A percentile compares a stretch with the other conserved stretches of the same genome.
Evolutionary conservation across 1,284 basidiomycete genomes (phyloP).

Genomic region (Ustilago bromivora): DNA sequence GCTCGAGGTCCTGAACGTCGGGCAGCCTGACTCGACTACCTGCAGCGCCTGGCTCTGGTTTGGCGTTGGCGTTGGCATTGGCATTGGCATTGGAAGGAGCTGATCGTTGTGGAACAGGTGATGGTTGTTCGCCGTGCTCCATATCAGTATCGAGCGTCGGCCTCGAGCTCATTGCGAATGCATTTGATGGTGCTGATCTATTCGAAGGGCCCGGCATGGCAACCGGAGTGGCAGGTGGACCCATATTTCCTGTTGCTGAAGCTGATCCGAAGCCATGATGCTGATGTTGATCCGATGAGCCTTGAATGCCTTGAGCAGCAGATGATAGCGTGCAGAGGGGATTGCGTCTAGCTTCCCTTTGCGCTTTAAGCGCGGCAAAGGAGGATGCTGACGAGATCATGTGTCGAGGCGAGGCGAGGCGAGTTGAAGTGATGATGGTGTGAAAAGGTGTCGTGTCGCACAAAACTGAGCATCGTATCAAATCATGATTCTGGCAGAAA

Average conservation of each 20-base stretch:
- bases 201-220: slow-evolving; percentile 15
- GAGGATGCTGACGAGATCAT: slow-evolving; percentile 30
- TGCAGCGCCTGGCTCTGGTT: slow-evolving; percentile 24
- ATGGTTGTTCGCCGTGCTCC: not conserved
- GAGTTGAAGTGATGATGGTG: not conserved
- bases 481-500: not conserved
- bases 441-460: not conserved
- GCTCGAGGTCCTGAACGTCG: slow-evolving; percentile 44
- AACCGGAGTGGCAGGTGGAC: slow-evolving; percentile 13
- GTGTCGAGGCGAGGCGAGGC: not conserved
- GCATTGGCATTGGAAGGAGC: not conserved
- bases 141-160: not conserved
- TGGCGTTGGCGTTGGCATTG: not conserved
- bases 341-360: slow-evolving; percentile 38
- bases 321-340: slow-evolving; percentile 15
- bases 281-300: not conserved
- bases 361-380: slow-evolving; percentile 46
- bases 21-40: slow-evolving; percentile 37
- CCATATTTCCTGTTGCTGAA: slow-evolving; percentile 5
- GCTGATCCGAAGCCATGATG: not conserved
- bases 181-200: not conserved
- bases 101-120: not conserved
- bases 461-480: not conserved
- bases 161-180: slow-evolving; percentile 3
- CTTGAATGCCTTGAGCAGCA: not conserved